Conservation (phyloP, 352 stramenopile genomes). For the Phytophthora pini region DNA sequence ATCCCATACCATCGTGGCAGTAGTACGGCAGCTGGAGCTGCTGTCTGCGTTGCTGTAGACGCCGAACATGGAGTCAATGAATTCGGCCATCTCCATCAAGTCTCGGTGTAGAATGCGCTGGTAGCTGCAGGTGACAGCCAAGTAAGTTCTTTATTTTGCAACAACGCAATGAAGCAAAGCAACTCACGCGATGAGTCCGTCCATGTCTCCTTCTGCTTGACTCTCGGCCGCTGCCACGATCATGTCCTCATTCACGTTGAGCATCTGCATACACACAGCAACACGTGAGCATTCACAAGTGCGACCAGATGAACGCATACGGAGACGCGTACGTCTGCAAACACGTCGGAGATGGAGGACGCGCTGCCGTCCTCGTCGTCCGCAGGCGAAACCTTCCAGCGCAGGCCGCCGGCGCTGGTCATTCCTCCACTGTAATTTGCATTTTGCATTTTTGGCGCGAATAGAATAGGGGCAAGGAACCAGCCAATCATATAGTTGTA, state of each 20-base stretch:
- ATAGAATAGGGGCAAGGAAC: slow-evolving; percentile 7
- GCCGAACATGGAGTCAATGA: slow-evolving; percentile 79
- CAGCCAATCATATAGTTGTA: slow-evolving; percentile 5
- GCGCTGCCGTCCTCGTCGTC: slow-evolving; percentile 48
- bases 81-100: slow-evolving; percentile 84
- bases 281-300: background rate
- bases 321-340: slow-evolving; percentile 54
- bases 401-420: slow-evolving; percentile 9
- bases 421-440: slow-evolving; percentile 16
- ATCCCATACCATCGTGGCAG: slow-evolving; percentile 9
- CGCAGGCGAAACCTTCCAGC: slow-evolving; percentile 24
- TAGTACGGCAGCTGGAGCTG: slow-evolving; percentile 4
- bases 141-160: background rate
- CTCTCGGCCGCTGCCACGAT: slow-evolving; percentile 64
- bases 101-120: slow-evolving; percentile 78
- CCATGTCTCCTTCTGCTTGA: slow-evolving; percentile 58
- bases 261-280: slow-evolving; percentile 52
- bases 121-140: slow-evolving; percentile 44
- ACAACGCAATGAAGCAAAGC: background rate
- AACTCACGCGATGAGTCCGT: slow-evolving; percentile 62
- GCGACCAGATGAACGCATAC: background rate
- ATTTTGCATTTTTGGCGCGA: slow-evolving; percentile 19
- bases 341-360: slow-evolving; percentile 71
- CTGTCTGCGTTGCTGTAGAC: slow-evolving; percentile 60
- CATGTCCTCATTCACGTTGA: slow-evolving; percentile 80